Conservation (phyloP, 331 rosid species). For the Arachis monticola region DNA sequence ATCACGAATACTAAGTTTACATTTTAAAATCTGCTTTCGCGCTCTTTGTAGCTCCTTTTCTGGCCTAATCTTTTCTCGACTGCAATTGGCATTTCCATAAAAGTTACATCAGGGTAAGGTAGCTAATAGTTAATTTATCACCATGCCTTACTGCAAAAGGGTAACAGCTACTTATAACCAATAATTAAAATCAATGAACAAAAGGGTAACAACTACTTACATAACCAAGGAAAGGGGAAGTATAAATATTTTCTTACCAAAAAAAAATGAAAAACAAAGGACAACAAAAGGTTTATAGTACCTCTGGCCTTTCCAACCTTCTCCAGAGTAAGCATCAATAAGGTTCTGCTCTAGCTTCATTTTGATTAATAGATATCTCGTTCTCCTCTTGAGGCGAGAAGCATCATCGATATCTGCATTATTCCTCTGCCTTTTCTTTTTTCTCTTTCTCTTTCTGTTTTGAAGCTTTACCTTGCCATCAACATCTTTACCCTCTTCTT, state of each 20-base stretch:
- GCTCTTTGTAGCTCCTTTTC: conserved; percentile 85
- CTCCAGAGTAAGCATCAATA: conserved; percentile 87
- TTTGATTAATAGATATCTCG: conserved; percentile 74
- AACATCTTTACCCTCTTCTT: conserved; percentile 39
- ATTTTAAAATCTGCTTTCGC: conserved; percentile 71
- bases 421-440: conserved; percentile 51
- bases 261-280: neutral
- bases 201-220: conserved; percentile 16
- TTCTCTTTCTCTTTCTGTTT: conserved; percentile 58
- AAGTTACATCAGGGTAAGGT: neutral
- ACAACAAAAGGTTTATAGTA: conserved; percentile 33
- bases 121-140: conserved; percentile 9
- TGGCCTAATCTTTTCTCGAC: conserved; percentile 89
- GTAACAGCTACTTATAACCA: no score
- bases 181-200: no score
- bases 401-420: conserved; percentile 66
- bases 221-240: neutral
- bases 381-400: conserved; percentile 77
- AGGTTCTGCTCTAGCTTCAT: conserved; percentile 89
- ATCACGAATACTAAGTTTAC: conserved; percentile 80
- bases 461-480: conserved; percentile 45
- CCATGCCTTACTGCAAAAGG: conserved; percentile 11
- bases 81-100: conserved; percentile 32
- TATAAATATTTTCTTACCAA: neutral
- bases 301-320: conserved; percentile 97